A percentile compares a stretch with the other conserved stretches of the same genome.
These are phyloP conservation scores for Lipomyces orientalis DNA, from an alignment of 805 yeast genomes.

Conservation along the genomic window DNA sequence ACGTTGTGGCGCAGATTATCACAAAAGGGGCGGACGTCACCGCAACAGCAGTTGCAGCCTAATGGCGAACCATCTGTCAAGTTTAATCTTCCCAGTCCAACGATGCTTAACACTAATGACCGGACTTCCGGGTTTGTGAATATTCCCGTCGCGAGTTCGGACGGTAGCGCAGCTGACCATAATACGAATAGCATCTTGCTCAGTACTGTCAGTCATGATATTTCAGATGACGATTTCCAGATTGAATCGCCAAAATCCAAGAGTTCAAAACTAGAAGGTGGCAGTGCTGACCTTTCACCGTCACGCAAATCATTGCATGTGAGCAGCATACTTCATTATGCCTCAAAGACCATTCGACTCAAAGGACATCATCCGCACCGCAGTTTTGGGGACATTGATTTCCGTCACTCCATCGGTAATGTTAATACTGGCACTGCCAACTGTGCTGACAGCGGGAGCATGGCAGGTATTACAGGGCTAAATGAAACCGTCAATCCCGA, in stretches of 20 bases:
- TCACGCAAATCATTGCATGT: not conserved
- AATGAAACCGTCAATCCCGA: not conserved
- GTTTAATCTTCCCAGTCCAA: constrained; percentile 27
- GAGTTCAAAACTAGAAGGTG: not conserved
- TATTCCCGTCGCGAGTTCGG: constrained; percentile 24
- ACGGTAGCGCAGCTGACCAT: not conserved
- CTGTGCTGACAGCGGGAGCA: not conserved
- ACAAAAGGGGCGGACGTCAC: constrained; percentile 9
- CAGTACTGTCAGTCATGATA: not conserved
- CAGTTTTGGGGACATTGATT: not conserved
- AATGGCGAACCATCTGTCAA: constrained; percentile 4
- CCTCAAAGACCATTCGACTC: not conserved
- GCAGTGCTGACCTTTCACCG: not conserved
- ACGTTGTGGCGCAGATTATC: constrained; percentile 16
- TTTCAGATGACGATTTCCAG: not conserved
- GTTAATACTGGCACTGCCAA: not conserved
- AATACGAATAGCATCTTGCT: not conserved
- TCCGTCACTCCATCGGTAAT: not conserved
- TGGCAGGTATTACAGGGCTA: not conserved
- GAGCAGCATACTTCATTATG: not conserved
- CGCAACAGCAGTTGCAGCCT: constrained; percentile 1
- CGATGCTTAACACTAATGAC: constrained; percentile 17
- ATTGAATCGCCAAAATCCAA: not conserved
- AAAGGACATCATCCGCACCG: not conserved
- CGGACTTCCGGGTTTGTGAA: constrained; percentile 23